Conservation (phyloP, 495 filamentous ascomycete genomes). For the Penicillium roqueforti region DNA sequence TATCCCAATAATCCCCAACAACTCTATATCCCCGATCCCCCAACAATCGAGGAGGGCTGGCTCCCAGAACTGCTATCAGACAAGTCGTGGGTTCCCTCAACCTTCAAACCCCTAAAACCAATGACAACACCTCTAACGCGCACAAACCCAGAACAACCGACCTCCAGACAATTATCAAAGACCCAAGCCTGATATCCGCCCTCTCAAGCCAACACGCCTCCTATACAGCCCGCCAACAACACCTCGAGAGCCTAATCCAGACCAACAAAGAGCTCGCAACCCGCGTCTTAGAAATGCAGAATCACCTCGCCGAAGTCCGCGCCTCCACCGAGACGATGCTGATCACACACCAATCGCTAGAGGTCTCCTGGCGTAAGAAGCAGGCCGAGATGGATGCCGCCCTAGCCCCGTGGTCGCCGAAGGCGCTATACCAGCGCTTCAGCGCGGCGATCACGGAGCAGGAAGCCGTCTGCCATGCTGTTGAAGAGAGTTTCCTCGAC, state of each 20-base stretch:
- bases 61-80: slow-evolving; percentile 65
- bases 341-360: slow-evolving; percentile 75
- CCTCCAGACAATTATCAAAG: slow-evolving; percentile 61
- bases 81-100: slow-evolving; percentile 57
- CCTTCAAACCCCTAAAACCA: neutral
- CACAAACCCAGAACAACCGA: slow-evolving; percentile 44
- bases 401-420: slow-evolving; percentile 78
- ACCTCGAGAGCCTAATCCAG: slow-evolving; percentile 56
- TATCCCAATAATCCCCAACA: slow-evolving; percentile 11
- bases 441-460: slow-evolving; percentile 73
- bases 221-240: slow-evolving; percentile 42
- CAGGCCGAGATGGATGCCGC: slow-evolving; percentile 83
- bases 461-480: slow-evolving; percentile 70
- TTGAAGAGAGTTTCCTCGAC: slow-evolving; percentile 90
- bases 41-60: slow-evolving; percentile 52
- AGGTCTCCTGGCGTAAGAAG: slow-evolving; percentile 85
- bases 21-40: slow-evolving; percentile 30
- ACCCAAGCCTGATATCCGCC: slow-evolving; percentile 55
- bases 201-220: slow-evolving; percentile 62
- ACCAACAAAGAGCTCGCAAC: slow-evolving; percentile 61
- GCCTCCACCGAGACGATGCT: slow-evolving; percentile 71
- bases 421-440: slow-evolving; percentile 74
- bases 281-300: slow-evolving; percentile 62
- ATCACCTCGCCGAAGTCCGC: slow-evolving; percentile 59
- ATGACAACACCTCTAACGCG: neutral